Percentiles rank a stretch among this genome's conserved stretches.
Conservation (phyloP, 345 rosid genomes). For the Erysimum cheiranthoides region DNA sequence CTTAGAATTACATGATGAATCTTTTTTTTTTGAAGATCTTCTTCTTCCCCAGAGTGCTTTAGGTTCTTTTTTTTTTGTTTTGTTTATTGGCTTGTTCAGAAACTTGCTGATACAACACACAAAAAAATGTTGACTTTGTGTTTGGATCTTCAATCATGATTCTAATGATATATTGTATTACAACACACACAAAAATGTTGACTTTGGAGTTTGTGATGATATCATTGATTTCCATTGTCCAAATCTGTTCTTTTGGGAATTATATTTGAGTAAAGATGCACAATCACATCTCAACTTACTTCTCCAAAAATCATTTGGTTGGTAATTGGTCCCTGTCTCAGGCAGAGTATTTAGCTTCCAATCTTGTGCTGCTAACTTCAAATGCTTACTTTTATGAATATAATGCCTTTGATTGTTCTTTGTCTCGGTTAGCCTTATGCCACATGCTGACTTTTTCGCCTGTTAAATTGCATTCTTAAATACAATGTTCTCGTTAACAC, state of each 20-base stretch:
- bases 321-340: slow-evolving; percentile 11
- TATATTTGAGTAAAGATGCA: not conserved
- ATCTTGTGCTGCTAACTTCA: slow-evolving; percentile 7
- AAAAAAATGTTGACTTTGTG: too few species aligned
- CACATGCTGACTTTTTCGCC: not conserved
- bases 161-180: slow-evolving; percentile 6
- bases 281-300: not conserved
- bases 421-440: not conserved
- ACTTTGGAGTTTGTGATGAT: slow-evolving; percentile 35
- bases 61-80: not conserved
- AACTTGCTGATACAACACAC: slow-evolving; percentile 17
- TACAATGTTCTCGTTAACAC: not conserved
- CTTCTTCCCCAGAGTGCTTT: not conserved
- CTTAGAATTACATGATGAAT: not conserved
- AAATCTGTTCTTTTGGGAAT: not conserved
- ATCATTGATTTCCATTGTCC: not conserved
- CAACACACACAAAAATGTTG: not conserved
- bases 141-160: slow-evolving; percentile 27
- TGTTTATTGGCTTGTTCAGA: slow-evolving; percentile 17
- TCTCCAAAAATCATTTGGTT: slow-evolving; percentile 20
- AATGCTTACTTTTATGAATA: slow-evolving; percentile 7
- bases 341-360: slow-evolving; percentile 13
- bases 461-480: too few species aligned
- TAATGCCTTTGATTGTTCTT: slow-evolving; percentile 6
- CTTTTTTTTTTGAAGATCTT: slow-evolving; percentile 3